Base-by-base conservation (phyloP, 2,329 filamentous ascomycete genomes). In the Penicillium sp. region DNA sequence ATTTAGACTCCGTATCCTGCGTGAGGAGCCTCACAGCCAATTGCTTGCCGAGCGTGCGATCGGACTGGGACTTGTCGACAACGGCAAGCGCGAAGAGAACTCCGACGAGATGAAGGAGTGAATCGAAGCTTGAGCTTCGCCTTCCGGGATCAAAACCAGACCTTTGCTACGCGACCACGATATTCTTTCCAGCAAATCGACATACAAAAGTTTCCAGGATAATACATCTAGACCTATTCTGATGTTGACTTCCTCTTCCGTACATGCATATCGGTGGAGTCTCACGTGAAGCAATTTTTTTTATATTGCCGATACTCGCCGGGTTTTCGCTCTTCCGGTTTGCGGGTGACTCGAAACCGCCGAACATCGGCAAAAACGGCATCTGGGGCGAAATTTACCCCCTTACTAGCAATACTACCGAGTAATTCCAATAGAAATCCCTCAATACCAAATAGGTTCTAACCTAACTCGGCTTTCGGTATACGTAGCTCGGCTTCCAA, bases 1-100 rank as follows among this genome's bases (percentile, higher is more conserved):
- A 25, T 38, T 54, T 49, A 96, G 93, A 71, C 77, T 96, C 51
- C 91, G 91, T 72, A 82, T 90, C 66, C 77, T 99, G 57, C 85
- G 85, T 60, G 91, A 95, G 68, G 90, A 90, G 65, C 89, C 91
- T 10, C 94, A 96, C 73, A 87, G 87, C 6, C 91, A 96, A 68
- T 89, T 90, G 68, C 85, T 92, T 64, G 90, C 92, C 32, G 90
- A 96, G 68, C 90, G 89, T 16, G 91, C 88, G 0, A 79, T 87
- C 35, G 90, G 90, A 38, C 75, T 92, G 53, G 79, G 82, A 52
- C 38, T 55, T 4, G 86, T 84, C 32, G 87, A 91, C 69, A 91
- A 91, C 71, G 83, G 83, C 60, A 65, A 71, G 57, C 71, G 73
- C 54, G 67, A 63, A 64, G 70, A 65, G 13, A 63, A 67, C 13